phyloP scores from a whole-genome alignment of 192 early-diverging fungal species.

The Phycomyces nitens region DNA sequence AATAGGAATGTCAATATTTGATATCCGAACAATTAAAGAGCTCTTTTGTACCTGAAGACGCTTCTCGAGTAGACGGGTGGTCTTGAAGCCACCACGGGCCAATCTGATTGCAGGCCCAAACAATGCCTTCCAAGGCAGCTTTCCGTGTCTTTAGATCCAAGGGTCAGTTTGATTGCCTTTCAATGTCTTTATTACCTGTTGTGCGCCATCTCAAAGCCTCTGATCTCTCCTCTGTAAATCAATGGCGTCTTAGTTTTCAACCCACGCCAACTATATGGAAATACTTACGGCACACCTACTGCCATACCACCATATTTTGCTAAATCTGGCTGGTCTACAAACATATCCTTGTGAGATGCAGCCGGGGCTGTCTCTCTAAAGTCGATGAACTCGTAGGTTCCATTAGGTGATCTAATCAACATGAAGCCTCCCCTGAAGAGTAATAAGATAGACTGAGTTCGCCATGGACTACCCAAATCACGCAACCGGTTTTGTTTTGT shows the following conservation, averaged over 20 bases:
- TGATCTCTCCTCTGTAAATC: constrained; percentile 70
- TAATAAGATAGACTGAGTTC: constrained; percentile 10
- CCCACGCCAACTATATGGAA: not conserved
- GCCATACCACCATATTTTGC: constrained; percentile 72
- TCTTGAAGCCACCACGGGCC: constrained; percentile 67
- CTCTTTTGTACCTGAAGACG: constrained; percentile 19
- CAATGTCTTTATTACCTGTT: constrained; percentile 35
- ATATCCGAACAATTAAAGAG: constrained; percentile 9
- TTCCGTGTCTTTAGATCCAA: constrained; percentile 75
- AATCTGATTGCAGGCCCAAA: constrained; percentile 76
- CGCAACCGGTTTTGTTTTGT: not conserved
- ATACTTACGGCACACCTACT: constrained; percentile 70
- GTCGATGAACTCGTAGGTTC: constrained; percentile 68
- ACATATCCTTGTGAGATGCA: constrained; percentile 78
- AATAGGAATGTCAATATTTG: not conserved
- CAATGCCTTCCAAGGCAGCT: constrained; percentile 75
- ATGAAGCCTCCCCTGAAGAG: constrained; percentile 82
- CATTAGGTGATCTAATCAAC: constrained; percentile 65
- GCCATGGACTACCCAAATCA: not conserved
- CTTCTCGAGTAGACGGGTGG: constrained; percentile 13
- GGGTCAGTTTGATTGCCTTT: not conserved
- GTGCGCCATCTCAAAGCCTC: constrained; percentile 81
- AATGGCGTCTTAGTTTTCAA: constrained; percentile 10
- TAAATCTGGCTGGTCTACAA: constrained; percentile 59
- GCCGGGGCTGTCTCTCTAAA: constrained; percentile 85